Evolutionary conservation across 805 yeast genomes (phyloP).

Genomic region (Wickerhamomyces xylosicus): DNA sequence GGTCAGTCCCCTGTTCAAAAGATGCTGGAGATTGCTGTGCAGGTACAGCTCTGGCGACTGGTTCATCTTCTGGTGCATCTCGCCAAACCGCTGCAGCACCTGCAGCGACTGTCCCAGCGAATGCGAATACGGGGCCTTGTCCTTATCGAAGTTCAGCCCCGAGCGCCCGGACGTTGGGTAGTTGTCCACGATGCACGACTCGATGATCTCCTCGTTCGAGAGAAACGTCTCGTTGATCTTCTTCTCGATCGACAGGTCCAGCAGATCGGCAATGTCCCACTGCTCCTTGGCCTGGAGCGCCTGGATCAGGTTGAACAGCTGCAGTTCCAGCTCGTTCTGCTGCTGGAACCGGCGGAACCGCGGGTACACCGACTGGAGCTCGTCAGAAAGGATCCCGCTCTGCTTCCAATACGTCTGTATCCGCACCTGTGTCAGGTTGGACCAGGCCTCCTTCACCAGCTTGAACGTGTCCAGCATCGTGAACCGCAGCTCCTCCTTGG

Average conservation of each 20-base stretch:
- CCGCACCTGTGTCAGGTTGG: slow-evolving; percentile 24
- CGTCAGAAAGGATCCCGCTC: slow-evolving; percentile 29
- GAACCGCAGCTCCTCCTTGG: slow-evolving; percentile 31
- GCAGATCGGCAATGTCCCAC: slow-evolving; percentile 47
- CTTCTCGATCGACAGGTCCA: slow-evolving; percentile 36
- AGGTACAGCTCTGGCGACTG: background rate
- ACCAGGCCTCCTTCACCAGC: slow-evolving; percentile 51
- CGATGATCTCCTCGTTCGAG: slow-evolving; percentile 51
- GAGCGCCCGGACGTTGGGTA: slow-evolving; percentile 5
- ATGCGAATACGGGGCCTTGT: slow-evolving; percentile 18
- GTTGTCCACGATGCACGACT: slow-evolving; percentile 44
- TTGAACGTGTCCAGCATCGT: slow-evolving; percentile 48
- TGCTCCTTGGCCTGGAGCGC: slow-evolving; percentile 39
- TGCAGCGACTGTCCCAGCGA: slow-evolving; percentile 18
- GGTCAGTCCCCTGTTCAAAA: background rate
- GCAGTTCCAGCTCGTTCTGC: slow-evolving; percentile 27
- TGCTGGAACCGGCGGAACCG: slow-evolving; percentile 19
- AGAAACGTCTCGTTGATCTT: slow-evolving; percentile 33
- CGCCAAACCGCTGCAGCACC: slow-evolving; percentile 14
- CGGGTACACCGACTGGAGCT: slow-evolving; percentile 19
- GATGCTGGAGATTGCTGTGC: background rate
- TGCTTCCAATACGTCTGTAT: slow-evolving; percentile 34
- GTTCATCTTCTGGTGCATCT: slow-evolving; percentile 7
- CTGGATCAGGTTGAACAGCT: slow-evolving; percentile 33
- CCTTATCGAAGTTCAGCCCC: slow-evolving; percentile 6